Percentiles rank a stretch among this genome's conserved stretches.
Evolutionary conservation across 2,329 filamentous ascomycete species (phyloP).

Genomic region (Trichoderma atrobrunneum): DNA sequence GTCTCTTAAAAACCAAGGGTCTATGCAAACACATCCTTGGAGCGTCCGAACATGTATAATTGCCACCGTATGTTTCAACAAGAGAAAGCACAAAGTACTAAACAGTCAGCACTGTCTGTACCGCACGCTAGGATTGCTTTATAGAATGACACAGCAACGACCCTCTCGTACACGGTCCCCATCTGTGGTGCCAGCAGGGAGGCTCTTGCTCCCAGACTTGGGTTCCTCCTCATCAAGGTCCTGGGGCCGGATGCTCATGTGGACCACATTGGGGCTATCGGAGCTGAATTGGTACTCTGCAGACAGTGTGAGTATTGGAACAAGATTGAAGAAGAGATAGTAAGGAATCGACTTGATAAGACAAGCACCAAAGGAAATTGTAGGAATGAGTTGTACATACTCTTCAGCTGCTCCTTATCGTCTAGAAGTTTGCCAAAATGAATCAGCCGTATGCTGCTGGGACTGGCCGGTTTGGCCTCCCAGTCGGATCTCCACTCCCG

Average conservation of each 20-base stretch:
- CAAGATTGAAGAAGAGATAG: neutral
- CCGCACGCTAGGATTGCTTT: constrained; percentile 23
- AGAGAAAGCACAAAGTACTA: neutral
- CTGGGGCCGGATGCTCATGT: constrained; percentile 88
- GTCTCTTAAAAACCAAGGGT: neutral
- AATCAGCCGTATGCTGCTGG: constrained; percentile 86
- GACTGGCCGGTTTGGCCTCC: constrained; percentile 81
- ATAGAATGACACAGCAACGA: constrained; percentile 52
- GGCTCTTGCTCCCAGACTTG: constrained; percentile 58
- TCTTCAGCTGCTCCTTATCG: constrained; percentile 80
- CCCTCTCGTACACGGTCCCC: constrained; percentile 41
- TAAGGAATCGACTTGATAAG: neutral
- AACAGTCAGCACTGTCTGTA: neutral
- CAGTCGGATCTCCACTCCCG: constrained; percentile 91
- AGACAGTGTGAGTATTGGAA: constrained; percentile 10
- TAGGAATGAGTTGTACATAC: constrained; percentile 49
- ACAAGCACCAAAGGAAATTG: neutral
- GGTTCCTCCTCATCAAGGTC: constrained; percentile 81
- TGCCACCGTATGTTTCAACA: constrained; percentile 6
- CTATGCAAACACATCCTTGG: constrained; percentile 8
- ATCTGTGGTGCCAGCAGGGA: constrained; percentile 41
- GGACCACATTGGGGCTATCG: constrained; percentile 78
- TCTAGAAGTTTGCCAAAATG: constrained; percentile 88
- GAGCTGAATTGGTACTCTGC: constrained; percentile 76
- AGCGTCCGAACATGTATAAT: neutral